Evolutionary conservation across 208 protist species (phyloP).

Genomic region (Leishmania martiniquensis): DNA sequence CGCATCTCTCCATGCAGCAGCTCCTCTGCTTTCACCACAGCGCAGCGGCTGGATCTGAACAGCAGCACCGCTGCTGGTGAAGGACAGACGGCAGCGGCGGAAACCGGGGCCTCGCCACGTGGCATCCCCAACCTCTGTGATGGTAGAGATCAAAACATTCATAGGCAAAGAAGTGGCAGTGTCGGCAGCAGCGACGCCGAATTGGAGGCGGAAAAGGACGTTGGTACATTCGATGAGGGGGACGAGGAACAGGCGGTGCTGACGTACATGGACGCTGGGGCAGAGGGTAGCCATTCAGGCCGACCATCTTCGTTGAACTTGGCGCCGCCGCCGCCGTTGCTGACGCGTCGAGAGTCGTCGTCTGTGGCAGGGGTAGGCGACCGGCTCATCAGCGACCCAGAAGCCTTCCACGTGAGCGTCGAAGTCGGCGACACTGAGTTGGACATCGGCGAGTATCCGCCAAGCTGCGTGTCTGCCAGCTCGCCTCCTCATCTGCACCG

Average conservation of each 20-base stretch:
- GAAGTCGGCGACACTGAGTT: background rate
- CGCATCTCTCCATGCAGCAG: slow-evolving; percentile 20
- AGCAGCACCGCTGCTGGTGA: background rate
- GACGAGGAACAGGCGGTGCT: slow-evolving; percentile 69
- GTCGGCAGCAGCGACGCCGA: background rate
- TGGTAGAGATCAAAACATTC: background rate
- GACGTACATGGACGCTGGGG: slow-evolving; percentile 45
- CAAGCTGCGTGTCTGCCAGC: slow-evolving; percentile 8
- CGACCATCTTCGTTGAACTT: background rate
- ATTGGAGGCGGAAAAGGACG: slow-evolving; percentile 10
- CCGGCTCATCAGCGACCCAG: background rate
- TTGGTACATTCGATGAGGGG: slow-evolving; percentile 46
- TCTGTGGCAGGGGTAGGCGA: background rate
- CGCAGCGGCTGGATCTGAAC: slow-evolving; percentile 18
- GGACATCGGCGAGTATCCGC: slow-evolving; percentile 16
- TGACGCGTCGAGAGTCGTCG: background rate
- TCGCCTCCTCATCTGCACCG: slow-evolving; percentile 6
- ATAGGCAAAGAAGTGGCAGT: background rate
- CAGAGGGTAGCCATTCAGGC: background rate
- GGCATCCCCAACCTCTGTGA: background rate
- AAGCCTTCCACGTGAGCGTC: slow-evolving; percentile 6
- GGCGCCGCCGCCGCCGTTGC: background rate
- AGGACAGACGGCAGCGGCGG: background rate
- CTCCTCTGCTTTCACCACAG: background rate
- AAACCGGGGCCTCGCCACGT: background rate